phyloP scores from a whole-genome alignment of 1,139 yeast genomes.

The Yarrowia galli region DNA sequence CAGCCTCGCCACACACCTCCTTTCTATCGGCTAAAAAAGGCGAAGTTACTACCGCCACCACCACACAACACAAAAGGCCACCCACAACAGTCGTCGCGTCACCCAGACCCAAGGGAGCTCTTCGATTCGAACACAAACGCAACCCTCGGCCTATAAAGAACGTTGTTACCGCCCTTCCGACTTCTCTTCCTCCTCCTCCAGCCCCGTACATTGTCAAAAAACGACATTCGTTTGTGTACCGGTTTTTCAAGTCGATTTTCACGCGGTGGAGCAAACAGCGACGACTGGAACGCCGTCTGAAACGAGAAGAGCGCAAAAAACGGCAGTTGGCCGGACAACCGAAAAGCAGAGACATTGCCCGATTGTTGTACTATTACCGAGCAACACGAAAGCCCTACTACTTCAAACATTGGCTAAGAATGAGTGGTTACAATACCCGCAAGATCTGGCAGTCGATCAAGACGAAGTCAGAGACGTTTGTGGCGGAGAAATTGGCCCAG shows the following conservation, averaged over 20 bases:
- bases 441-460: constrained; percentile 34
- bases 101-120: constrained; percentile 17
- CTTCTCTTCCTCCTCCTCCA: background rate
- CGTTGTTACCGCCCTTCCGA: background rate
- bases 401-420: constrained; percentile 33
- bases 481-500: constrained; percentile 19
- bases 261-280: constrained; percentile 28
- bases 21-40: constrained; percentile 33
- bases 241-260: constrained; percentile 34
- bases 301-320: background rate
- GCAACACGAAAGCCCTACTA: constrained; percentile 33
- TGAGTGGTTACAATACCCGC: constrained; percentile 36
- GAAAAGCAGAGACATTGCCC: constrained; percentile 21
- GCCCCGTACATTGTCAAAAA: constrained; percentile 18
- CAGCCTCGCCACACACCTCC: no score
- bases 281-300: constrained; percentile 3
- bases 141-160: background rate
- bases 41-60: constrained; percentile 35
- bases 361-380: constrained; percentile 33
- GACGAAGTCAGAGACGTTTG: constrained; percentile 32
- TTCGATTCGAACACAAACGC: constrained; percentile 22
- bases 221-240: constrained; percentile 35
- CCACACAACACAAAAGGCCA: constrained; percentile 22
- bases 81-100: constrained; percentile 26
- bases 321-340: background rate